Evolutionary conservation across 257 asterid genomes (phyloP).

Genomic region (Euphrasia confusa): DNA sequence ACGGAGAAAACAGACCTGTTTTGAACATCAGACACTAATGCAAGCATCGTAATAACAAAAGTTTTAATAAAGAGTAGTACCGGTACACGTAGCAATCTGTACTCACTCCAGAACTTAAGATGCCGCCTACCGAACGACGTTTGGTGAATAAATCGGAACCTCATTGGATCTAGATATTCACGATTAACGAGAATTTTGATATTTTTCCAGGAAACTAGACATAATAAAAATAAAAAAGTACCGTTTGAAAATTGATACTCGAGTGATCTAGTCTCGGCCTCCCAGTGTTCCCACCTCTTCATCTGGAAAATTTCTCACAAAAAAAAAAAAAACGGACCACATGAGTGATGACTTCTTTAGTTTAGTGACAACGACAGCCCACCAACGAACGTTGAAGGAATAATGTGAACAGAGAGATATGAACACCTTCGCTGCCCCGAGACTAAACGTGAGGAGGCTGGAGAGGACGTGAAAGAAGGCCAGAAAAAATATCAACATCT

Average conservation of each 20-base stretch:
- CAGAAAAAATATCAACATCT: constrained; percentile 57
- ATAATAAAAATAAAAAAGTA: not conserved
- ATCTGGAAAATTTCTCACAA: constrained; percentile 45
- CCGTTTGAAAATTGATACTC: constrained; percentile 72
- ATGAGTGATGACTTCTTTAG: no score
- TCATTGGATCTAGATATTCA: constrained; percentile 53
- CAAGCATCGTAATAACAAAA: no score
- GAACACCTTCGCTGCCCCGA: constrained; percentile 58
- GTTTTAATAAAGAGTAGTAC: no score
- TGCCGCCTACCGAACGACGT: constrained; percentile 76
- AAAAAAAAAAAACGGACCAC: not conserved
- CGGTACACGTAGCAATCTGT: constrained; percentile 48
- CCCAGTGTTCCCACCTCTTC: constrained; percentile 76
- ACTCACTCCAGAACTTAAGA: constrained; percentile 59
- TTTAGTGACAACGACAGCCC: not conserved
- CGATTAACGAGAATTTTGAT: not conserved
- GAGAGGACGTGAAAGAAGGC: constrained; percentile 70
- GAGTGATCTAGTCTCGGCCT: constrained; percentile 70
- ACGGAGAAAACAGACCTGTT: constrained; percentile 63
- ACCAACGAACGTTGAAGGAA: not conserved
- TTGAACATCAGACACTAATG: constrained; percentile 2
- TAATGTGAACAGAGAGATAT: no score
- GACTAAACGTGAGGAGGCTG: constrained; percentile 61
- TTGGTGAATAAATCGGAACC: constrained; percentile 67
- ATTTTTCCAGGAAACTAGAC: not conserved